Evolutionary conservation across 257 asterid species (phyloP), one percentile per base, ranked within the genome.

Genomic region (Voacanga thouarsii): DNA sequence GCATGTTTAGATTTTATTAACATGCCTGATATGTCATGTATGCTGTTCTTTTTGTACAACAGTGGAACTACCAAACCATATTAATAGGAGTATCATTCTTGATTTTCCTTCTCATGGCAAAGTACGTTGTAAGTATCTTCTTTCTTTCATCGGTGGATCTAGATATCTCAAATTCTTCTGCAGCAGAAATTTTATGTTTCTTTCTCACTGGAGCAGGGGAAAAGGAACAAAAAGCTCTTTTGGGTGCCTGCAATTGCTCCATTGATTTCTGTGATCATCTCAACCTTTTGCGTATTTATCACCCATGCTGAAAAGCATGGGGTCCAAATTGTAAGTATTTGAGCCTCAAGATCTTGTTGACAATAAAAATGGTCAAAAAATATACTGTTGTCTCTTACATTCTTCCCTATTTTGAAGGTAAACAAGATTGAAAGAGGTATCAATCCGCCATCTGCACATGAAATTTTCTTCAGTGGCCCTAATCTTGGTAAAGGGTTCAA

Each of bases 211-310:
- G 81, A 47, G 8, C 83, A 92, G 97, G 96, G 90, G 26, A 92
- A 90, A 70, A 88, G 37, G 86, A 84, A 90, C 83, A 89, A 72
- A 86, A 92, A 86, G 56, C 39, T 74, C 37, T 92, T 92, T 61
- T 92, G 97, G 97, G 28, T 92, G 78, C 83, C 97, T 78, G 97
- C 97, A 80, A 87, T 92, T 71, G 96, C 92, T 70, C 97, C 97
- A 4, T 71, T 92, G 87, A 79, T 84, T 68, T 92, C 97, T 0
- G 94, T 92, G 24, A 79, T 92, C 83, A 69, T 92, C 63, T 75
- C 97, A 19, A 92, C 97, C 24, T 79, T 90, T 66, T 88, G 55
- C 12, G 97, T 92, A 2, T 90, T 57, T 72, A 83, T 92, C 75
- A 88, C 94, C 28, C 97, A 77, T 65, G 97, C 97, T 43, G 91